phyloP scores from a whole-genome alignment of 139 green algal genomes.

The Nannochloris sp. region DNA sequence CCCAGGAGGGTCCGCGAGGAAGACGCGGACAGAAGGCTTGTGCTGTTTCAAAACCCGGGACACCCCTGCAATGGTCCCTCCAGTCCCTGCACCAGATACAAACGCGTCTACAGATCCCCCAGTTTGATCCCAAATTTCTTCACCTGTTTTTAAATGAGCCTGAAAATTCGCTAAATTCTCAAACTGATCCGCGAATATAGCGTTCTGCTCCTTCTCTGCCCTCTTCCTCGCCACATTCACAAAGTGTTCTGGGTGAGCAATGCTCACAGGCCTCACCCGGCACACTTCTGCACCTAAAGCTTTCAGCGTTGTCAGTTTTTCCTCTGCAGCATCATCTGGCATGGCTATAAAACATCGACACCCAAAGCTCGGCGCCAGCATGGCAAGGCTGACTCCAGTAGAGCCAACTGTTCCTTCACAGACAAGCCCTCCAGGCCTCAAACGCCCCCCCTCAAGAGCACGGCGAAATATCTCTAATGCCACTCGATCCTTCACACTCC shows the following conservation, averaged over 20 bases:
- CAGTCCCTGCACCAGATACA: slow-evolving; percentile 84
- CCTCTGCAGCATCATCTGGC: slow-evolving; percentile 83
- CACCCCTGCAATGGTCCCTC: slow-evolving; percentile 87
- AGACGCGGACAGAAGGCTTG: slow-evolving; percentile 27
- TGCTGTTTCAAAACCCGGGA: slow-evolving; percentile 52
- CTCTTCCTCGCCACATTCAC: slow-evolving; percentile 74
- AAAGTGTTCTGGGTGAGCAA: slow-evolving; percentile 86
- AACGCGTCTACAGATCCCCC: slow-evolving; percentile 74
- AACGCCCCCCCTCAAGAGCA: slow-evolving; percentile 44
- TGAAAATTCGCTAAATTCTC: slow-evolving; percentile 83
- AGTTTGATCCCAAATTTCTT: slow-evolving; percentile 82
- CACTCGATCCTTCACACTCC: slow-evolving; percentile 85
- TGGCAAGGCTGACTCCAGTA: slow-evolving; percentile 82
- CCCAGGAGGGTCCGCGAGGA: slow-evolving; percentile 81
- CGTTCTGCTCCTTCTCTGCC: slow-evolving; percentile 35
- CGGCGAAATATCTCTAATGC: slow-evolving; percentile 75
- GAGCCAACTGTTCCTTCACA: slow-evolving; percentile 75
- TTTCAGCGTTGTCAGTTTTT: slow-evolving; percentile 70
- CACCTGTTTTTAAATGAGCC: slow-evolving; percentile 62
- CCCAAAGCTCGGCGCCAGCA: slow-evolving; percentile 53
- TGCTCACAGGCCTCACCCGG: slow-evolving; percentile 80
- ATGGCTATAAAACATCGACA: slow-evolving; percentile 74
- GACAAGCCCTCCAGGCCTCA: slow-evolving; percentile 67
- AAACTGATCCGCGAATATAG: slow-evolving; percentile 93
- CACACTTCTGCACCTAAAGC: slow-evolving; percentile 63